A percentile compares a stretch with the other conserved stretches of the same genome.
Evolutionary conservation across 2,329 filamentous ascomycete species (phyloP).

Genomic region (Clonostachys byssicola): DNA sequence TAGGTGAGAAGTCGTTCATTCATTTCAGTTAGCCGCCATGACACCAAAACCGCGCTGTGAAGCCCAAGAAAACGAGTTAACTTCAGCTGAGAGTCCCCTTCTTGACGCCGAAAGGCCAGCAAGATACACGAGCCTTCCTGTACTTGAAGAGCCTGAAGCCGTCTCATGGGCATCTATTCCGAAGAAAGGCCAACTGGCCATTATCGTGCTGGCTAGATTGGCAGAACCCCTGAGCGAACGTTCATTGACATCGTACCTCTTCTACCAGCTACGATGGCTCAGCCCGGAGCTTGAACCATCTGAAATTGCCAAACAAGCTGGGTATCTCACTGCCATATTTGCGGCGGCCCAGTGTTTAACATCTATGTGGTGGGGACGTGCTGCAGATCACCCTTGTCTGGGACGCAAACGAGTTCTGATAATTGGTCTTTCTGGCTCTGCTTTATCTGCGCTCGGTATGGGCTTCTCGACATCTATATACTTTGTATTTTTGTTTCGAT

Average conservation of each 20-base stretch:
- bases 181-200: slow-evolving; percentile 70
- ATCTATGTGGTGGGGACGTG: slow-evolving; percentile 68
- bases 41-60: too few relatives aligned
- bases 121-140: too few relatives aligned
- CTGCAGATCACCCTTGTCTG: slow-evolving; percentile 52
- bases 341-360: slow-evolving; percentile 71
- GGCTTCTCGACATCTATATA: slow-evolving; percentile 66
- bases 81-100: too few relatives aligned
- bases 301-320: slow-evolving; percentile 62
- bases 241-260: slow-evolving; percentile 66
- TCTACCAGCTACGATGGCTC: slow-evolving; percentile 70
- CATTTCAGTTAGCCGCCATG: too few relatives aligned
- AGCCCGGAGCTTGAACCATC: slow-evolving; percentile 44
- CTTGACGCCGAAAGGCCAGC: too few relatives aligned
- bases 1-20: too few relatives aligned
- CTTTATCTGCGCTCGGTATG: slow-evolving; percentile 65
- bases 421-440: slow-evolving; percentile 64
- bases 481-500: slow-evolving; percentile 61
- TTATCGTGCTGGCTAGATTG: slow-evolving; percentile 74
- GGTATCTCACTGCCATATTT: slow-evolving; percentile 67
- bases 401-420: slow-evolving; percentile 68
- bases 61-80: too few relatives aligned
- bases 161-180: slow-evolving; percentile 66
- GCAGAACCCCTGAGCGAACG: slow-evolving; percentile 72
- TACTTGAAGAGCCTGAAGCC: too few relatives aligned